Evolutionary conservation across 805 yeast species (phyloP), one percentile per base, ranked within the genome.

Genomic region (Wickerhamomyces bovis): DNA sequence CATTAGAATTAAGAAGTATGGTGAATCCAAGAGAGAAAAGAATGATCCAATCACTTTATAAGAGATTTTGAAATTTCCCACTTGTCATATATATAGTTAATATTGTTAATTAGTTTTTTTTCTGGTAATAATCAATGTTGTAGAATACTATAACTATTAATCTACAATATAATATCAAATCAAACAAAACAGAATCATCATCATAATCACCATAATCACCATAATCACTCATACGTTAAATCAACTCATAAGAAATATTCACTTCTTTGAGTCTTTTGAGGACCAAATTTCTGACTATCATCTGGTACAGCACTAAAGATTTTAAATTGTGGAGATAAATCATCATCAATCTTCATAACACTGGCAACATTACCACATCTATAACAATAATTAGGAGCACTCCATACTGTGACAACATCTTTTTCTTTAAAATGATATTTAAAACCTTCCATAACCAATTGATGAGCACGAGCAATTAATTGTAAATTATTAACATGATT

Each of bases 351-450:
- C 70, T 90, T 97, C 97, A 90, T 90, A 57, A 90, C 88, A 35
- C 97, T 97, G 39, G 97, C 97, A 72, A 89, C 96, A 70, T 90
- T 90, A 60, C 98, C 98, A 72, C 98, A 90, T 71, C 98, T 78
- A 68, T 90, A 90, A 70, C 98, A 90, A 67, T 90, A 90, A 68
- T 90, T 90, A 50, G 98, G 98, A 25, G 98, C 98, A 50, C 89
- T 80, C 66, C 89, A 90, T 47, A 90, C 89, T 28, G 98, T 90
- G 38, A 90, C 97, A 41, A 90, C 97, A 51, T 81, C 78, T 70
- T 90, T 95, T 67, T 86, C 95, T 70, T 90, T 97, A 36, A 92
- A 80, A 90, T 41, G 88, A 80, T n/a, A n/a, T n/a, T n/a, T n/a
- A 64, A 81, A 90, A 49, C 97, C 97, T 64, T 89, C 97, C 97